These are phyloP conservation scores for Calocybe gangraenosa DNA, from an alignment of 768 basidiomycete genomes.

Conservation along the genomic window DNA sequence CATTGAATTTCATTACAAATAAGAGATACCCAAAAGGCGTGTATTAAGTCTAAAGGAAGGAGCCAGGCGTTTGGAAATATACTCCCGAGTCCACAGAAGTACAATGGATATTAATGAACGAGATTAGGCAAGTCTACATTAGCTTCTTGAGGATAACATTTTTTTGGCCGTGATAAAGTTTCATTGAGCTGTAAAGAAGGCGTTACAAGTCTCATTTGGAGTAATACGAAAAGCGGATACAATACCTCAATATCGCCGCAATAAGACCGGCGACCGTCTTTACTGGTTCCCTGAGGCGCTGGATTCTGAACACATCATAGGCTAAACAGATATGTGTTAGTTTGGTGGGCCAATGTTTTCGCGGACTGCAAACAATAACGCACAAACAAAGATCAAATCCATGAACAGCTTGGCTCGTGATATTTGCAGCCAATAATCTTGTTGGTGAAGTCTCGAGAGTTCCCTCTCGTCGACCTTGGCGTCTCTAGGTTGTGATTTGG, in stretches of 20 bases:
- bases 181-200: slow-evolving; percentile 48
- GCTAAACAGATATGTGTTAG: slow-evolving; percentile 37
- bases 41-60: not conserved
- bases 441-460: slow-evolving; percentile 58
- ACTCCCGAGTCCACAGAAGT: not conserved
- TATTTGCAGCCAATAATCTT: slow-evolving; percentile 74
- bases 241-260: slow-evolving; percentile 71
- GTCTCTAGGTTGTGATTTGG: slow-evolving; percentile 60
- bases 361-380: slow-evolving; percentile 21
- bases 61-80: not conserved
- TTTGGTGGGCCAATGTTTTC: not conserved
- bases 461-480: slow-evolving; percentile 68
- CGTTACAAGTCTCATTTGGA: slow-evolving; percentile 6
- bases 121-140: slow-evolving; percentile 13
- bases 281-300: slow-evolving; percentile 53
- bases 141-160: slow-evolving; percentile 53
- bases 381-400: slow-evolving; percentile 89
- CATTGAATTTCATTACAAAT: not conserved
- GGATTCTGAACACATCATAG: slow-evolving; percentile 73
- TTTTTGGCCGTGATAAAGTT: slow-evolving; percentile 72
- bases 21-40: not conserved
- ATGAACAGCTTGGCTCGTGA: slow-evolving; percentile 69
- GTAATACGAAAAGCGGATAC: slow-evolving; percentile 3
- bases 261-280: slow-evolving; percentile 65
- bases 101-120: not conserved